Conservation (phyloP, 2,329 filamentous ascomycete genomes). For the Sporothrix sp. region DNA sequence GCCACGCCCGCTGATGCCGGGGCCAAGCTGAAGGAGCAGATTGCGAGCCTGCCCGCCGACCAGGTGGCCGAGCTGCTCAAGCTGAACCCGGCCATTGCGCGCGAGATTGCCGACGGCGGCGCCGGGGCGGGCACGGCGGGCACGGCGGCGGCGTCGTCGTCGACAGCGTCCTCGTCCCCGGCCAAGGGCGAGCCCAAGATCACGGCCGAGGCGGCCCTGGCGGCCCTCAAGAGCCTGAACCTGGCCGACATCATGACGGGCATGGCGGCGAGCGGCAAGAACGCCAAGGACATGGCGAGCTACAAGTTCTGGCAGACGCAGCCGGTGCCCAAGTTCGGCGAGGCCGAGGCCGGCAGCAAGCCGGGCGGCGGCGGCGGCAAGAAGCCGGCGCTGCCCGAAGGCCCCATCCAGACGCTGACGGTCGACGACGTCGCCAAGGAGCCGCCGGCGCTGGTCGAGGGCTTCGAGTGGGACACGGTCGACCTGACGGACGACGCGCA, state of each 20-base stretch:
- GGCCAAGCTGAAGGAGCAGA: constrained; percentile 38
- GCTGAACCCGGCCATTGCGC: constrained; percentile 62
- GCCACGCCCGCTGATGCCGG: constrained; percentile 28
- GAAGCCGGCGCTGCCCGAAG: constrained; percentile 48
- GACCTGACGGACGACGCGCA: constrained; percentile 70
- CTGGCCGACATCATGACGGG: constrained; percentile 66
- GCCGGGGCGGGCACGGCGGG: not conserved
- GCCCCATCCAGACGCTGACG: constrained; percentile 72
- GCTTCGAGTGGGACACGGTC: constrained; percentile 91
- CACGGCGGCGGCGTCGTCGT: constrained; percentile 17
- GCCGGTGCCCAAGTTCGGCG: constrained; percentile 77
- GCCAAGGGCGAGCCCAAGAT: constrained; percentile 19
- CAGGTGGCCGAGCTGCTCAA: constrained; percentile 57
- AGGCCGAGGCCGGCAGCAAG: constrained; percentile 23
- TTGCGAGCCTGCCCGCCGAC: constrained; percentile 43
- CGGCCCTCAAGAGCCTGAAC: constrained; percentile 52
- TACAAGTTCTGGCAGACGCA: constrained; percentile 99
- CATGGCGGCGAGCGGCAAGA: constrained; percentile 69
- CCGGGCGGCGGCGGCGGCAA: constrained; percentile 30
- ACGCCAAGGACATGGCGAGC: constrained; percentile 88
- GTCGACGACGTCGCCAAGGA: constrained; percentile 70
- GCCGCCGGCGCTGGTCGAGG: constrained; percentile 62
- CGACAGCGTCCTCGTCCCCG: constrained; percentile 17
- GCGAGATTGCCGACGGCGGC: constrained; percentile 36
- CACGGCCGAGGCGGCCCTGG: constrained; percentile 34